These are phyloP conservation scores for Grigorovia transvaalensis DNA, from an alignment of 805 yeast species.

Conservation along the genomic window DNA sequence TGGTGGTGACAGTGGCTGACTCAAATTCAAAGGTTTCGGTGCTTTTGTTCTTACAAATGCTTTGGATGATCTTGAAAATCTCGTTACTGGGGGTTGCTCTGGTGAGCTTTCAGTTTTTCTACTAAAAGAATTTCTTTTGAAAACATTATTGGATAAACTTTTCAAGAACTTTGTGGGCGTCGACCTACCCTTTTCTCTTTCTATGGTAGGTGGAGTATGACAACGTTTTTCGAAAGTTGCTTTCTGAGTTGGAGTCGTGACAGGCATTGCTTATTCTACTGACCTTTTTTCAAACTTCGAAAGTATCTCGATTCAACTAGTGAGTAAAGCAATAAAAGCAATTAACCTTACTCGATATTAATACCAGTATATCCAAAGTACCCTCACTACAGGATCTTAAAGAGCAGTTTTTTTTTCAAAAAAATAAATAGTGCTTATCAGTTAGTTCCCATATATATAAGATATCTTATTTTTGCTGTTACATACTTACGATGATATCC, in stretches of 20 bases:
- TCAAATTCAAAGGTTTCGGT: constrained; percentile 18
- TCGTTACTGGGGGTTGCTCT: constrained; percentile 4
- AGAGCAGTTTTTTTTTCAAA: background rate
- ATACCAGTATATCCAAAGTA: background rate
- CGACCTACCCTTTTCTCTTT: constrained; percentile 10
- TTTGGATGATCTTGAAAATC: background rate
- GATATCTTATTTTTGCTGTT: background rate
- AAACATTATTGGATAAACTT: constrained; percentile 20
- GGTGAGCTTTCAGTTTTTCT: constrained; percentile 3
- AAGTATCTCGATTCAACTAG: no score
- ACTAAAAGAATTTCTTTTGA: constrained; percentile 13
- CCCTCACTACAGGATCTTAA: background rate
- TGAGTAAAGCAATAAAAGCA: no score
- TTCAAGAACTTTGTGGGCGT: constrained; percentile 16
- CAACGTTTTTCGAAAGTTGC: constrained; percentile 11
- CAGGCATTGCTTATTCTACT: background rate
- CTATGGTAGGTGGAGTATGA: constrained; percentile 29
- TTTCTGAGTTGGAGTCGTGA: constrained; percentile 11
- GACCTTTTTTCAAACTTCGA: no score
- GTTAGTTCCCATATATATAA: background rate
- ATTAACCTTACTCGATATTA: no score
- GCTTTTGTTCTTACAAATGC: constrained; percentile 11
- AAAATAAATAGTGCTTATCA: background rate
- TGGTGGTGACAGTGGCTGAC: constrained; percentile 19
- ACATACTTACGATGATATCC: background rate